Base-by-base conservation (phyloP, 331 rosid genomes). In the Stylosanthes scabra region DNA sequence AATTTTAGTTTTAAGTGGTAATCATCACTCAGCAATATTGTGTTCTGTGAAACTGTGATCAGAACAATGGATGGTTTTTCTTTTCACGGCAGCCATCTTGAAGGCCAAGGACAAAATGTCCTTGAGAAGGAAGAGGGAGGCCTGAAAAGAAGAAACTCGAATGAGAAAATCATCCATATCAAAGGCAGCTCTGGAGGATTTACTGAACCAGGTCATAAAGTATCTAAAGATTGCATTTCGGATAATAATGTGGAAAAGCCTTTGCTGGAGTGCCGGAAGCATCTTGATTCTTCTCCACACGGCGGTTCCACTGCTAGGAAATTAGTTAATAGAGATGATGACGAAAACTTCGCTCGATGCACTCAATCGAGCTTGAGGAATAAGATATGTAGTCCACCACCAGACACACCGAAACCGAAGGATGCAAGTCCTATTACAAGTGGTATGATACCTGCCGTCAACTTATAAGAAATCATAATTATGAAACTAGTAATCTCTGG, bases 261-360 rank as follows among this genome's bases (percentile, higher is more conserved):
- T 51, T 82, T 57, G 1, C 12, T 68, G 34, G 75, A 66, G 4
- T 77, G 68, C 14, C 58, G 0, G 8, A 46, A 2, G 20, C 39
- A 54, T 56, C 60, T 71, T 50, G 67, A 61, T 70, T 28, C 69
- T 69, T 28, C 69, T 69, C 71, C 63, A 44, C 66, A 41, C 27
- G 57, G 59, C 62, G 71, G 68, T 58, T 73, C 31, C 52, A 39
- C 49, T 62, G 20, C 52, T 62, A 78, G 75, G 70, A 80, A 79
- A 75, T 71, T 81, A 84, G 82, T 55, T 71, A 55, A 72, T 77
- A 86, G 78, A 84, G 87, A 88, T 85, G 82, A 90, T 83, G 88
- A 84, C 27, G 85, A 90, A 79, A 84, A 80, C 75, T 78, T 75
- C 75, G 84, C 13, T 44, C 46, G 69, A 68, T 73, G 62, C 34